Percentiles rank a stretch among this genome's conserved stretches.
Conservation (phyloP, 2,329 filamentous ascomycete species). For the Zymoseptoria ardabiliae region DNA sequence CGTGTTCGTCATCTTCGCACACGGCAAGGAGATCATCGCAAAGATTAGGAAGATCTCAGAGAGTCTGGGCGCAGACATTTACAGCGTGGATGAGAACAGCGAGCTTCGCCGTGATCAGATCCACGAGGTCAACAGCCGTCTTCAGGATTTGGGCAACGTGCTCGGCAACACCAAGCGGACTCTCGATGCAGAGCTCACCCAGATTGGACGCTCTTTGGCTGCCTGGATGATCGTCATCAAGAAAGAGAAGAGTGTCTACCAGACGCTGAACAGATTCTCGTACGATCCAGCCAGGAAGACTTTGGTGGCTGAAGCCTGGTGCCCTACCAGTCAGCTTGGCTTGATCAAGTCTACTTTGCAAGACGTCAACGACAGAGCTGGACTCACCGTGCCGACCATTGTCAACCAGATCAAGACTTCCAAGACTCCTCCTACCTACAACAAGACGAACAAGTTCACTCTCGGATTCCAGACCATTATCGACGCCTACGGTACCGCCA, state of each 20-base stretch:
- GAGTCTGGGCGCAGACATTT: conserved; percentile 89
- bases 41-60: conserved; percentile 99
- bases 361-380: conserved; percentile 92
- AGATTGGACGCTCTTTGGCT: conserved; percentile 85
- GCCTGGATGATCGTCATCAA: conserved; percentile 97
- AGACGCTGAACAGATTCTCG: conserved; percentile 91
- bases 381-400: conserved; percentile 93
- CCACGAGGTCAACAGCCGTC: conserved; percentile 89
- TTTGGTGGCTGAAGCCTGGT: conserved; percentile 95
- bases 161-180: conserved; percentile 92
- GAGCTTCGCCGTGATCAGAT: conserved; percentile 93
- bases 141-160: conserved; percentile 86
- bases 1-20: conserved; percentile 98
- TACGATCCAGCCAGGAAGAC: conserved; percentile 95
- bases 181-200: conserved; percentile 82
- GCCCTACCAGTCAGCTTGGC: conserved; percentile 81
- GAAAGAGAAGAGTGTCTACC: conserved; percentile 97
- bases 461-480: conserved; percentile 98
- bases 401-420: conserved; percentile 96
- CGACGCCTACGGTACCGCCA: conserved; percentile 94
- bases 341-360: conserved; percentile 89
- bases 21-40: conserved; percentile 94
- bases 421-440: conserved; percentile 93
- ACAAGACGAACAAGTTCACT: conserved; percentile 98
- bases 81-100: conserved; percentile 95